Base-by-base conservation (phyloP, 345 rosid species). In the Syzygium oleosum region DNA sequence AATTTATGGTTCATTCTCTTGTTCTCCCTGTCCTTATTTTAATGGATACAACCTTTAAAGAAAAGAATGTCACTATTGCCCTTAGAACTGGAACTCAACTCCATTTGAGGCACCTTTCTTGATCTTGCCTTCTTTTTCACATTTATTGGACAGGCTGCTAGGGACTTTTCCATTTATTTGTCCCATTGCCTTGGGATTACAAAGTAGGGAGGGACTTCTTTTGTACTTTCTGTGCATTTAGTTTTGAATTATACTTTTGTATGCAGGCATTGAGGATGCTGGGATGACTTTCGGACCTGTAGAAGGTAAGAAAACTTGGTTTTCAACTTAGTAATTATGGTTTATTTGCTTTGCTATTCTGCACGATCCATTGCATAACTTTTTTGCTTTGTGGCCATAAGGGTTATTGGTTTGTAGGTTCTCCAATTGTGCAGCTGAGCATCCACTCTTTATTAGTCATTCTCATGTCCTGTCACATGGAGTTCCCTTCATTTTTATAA, bases 211-310 rank as follows among this genome's bases (percentile, higher is more conserved):
- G 84, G 49, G 34, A 27, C 54, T 78, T 43, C 43, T 83, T 78
- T 77, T 34, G 80, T 34, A 9, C 13, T 68, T 17, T 68, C 25
- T 68, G 46, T 34, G 46, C 25, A 4, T 68, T 68, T n/a, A 31
- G 55, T 85, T 43, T 34, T 78, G 49, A 17, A 22, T 29, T 46
- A 8, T 58, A 85, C 91, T 89, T 87, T 73, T 80, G 86, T 85
- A 27, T 88, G 93, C 96, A 97, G 99, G 99, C 84, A 95, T 97
- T 91, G 99, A 96, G 79, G 99, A 96, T 88, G 78, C 98, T 34
- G 90, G 95, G 89, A 91, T 98, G 87, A 89, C 99, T 77, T 97
- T 96, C 90, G 99, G 99, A 86, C 96, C 98, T 3, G 95, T 94
- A 84, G 99, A 97, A 95, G 99, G 99, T 96, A 95, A 88, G 56